Evolutionary conservation across 345 rosid genomes (phyloP), one percentile per base, ranked within the genome.

Genomic region (Orychophragmus violaceus): DNA sequence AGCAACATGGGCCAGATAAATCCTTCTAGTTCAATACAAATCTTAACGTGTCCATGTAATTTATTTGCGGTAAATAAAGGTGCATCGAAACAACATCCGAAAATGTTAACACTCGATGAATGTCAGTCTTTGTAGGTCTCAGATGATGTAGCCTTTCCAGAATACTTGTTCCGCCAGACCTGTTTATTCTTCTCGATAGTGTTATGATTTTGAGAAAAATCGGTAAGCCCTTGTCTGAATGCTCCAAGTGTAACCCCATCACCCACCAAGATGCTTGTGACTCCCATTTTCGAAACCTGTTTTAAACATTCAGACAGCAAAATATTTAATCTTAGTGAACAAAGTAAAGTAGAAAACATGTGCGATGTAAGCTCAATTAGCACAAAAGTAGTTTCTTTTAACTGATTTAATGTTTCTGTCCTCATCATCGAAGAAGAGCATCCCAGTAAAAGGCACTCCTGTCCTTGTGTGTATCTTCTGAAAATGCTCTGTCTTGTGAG

Each of bases 401-500:
- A 90, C 97, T 62, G 87, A 51, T 67, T 86, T 68, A 55, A 88
- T 85, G 76, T 88, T 91, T 78, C 90, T 77, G 44, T 85, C 79
- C 65, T 85, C 90, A 30, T 91, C 97, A 49, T 86, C 97, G 19
- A 85, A 91, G 76, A 91, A 91, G 52, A 91, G 90, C 94, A 86
- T 83, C 0, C 74, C 79, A 57, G 62, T 82, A 57, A 80, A 86
- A 8, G 91, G 96, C 73, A 85, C 84, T 14, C 82, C 78, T 19
- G 96, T 88, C 56, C 78, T 86, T 13, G 82, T 71, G 68, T 84
- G 88, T 45, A 91, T 85, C 77, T 80, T 86, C 79, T 85, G 93
- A 72, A 91, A 88, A 76, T 88, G 96, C 48, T 91, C 91, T 0
- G 93, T 88, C 76, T 90, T 86, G 72, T 84, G 89, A 1, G 72